A percentile compares a stretch with the other conserved stretches of the same genome.
phyloP scores from a whole-genome alignment of 2,329 filamentous ascomycete genomes.

The Colletotrichum cordylinicola region DNA sequence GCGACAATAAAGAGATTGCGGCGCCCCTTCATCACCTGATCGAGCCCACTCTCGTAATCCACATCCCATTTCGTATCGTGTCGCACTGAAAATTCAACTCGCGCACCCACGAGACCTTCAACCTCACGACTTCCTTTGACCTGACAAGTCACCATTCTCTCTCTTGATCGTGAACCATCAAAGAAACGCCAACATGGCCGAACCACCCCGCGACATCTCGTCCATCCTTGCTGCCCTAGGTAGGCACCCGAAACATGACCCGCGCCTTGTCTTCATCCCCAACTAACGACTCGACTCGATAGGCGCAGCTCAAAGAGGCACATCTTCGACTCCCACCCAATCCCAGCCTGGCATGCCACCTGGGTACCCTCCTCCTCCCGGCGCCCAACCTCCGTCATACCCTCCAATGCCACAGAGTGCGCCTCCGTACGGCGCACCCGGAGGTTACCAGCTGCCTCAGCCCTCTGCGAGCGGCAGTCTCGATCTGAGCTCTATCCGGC shows the following conservation, averaged over 20 bases:
- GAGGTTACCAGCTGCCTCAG: constrained; percentile 61
- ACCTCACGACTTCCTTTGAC: not conserved
- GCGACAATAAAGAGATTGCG: not conserved
- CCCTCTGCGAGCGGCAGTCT: constrained; percentile 78
- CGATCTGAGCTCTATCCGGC: constrained; percentile 81
- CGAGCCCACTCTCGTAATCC: constrained; percentile 9
- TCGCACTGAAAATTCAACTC: constrained; percentile 15
- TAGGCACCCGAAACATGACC: constrained; percentile 34
- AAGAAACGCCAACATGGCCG: constrained; percentile 36
- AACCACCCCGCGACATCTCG: constrained; percentile 46
- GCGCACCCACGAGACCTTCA: constrained; percentile 3
- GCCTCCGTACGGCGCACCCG: constrained; percentile 39
- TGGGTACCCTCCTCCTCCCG: constrained; percentile 44
- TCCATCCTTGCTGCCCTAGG: constrained; percentile 55
- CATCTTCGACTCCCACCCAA: constrained; percentile 47
- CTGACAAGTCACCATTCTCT: not conserved
- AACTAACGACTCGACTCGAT: constrained; percentile 16
- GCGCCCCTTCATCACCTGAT: constrained; percentile 10
- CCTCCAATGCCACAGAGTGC: constrained; percentile 42
- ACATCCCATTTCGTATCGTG: not conserved
- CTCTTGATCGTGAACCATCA: not conserved
- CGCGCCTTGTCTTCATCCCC: constrained; percentile 15
- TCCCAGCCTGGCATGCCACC: constrained; percentile 41
- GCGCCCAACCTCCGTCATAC: constrained; percentile 38
- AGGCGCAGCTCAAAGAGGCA: constrained; percentile 50